Conservation (phyloP, 306 rosid species). For the Abrus precatorius region DNA sequence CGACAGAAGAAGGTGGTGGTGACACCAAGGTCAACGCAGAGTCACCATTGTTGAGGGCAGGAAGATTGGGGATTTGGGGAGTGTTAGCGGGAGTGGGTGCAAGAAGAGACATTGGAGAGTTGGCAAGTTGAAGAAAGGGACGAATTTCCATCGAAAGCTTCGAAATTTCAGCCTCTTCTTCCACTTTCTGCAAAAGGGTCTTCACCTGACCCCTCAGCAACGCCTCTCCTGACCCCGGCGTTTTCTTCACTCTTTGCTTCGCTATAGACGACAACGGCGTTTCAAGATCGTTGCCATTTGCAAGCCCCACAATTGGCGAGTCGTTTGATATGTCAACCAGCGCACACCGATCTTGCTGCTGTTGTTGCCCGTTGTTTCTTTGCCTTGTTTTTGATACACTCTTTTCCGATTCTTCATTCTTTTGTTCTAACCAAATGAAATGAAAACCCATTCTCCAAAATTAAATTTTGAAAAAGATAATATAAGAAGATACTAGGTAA, state of each 20-base stretch:
- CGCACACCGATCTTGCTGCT: slow-evolving; percentile 73
- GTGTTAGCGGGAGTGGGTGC: slow-evolving; percentile 97
- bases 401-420: slow-evolving; percentile 67
- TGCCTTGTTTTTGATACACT: slow-evolving; percentile 57
- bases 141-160: slow-evolving; percentile 65
- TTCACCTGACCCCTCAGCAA: slow-evolving; percentile 93
- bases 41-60: slow-evolving; percentile 52
- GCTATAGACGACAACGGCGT: slow-evolving; percentile 60
- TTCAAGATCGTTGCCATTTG: slow-evolving; percentile 57
- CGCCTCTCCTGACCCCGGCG: slow-evolving; percentile 96
- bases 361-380: slow-evolving; percentile 48
- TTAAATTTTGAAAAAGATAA: not conserved
- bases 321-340: slow-evolving; percentile 88
- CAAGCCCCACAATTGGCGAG: slow-evolving; percentile 94
- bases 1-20: slow-evolving; percentile 55
- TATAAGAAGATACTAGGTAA: no score
- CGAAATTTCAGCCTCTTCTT: slow-evolving; percentile 86
- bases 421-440: slow-evolving; percentile 2
- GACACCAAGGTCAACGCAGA: slow-evolving; percentile 34
- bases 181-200: slow-evolving; percentile 89
- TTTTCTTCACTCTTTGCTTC: slow-evolving; percentile 67
- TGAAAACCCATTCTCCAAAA: not conserved
- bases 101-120: slow-evolving; percentile 68
- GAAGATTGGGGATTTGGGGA: slow-evolving; percentile 64
- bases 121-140: slow-evolving; percentile 59